phyloP scores from a whole-genome alignment of 495 filamentous ascomycete genomes.

The Penicillium paradoxum region DNA sequence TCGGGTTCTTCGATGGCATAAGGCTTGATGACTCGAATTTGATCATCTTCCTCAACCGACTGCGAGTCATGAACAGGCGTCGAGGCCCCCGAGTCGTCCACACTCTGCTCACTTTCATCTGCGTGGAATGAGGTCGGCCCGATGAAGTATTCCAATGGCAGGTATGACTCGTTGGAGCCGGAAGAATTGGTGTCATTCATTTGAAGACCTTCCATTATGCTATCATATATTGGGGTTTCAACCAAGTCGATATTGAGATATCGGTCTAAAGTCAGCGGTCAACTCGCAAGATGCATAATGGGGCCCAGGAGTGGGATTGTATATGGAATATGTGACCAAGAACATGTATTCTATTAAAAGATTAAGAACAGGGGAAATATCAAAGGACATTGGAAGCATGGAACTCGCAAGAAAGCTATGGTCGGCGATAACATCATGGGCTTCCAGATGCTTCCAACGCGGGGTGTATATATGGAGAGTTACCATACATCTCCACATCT shows the following conservation, averaged over 20 bases:
- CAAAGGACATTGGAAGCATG: neutral
- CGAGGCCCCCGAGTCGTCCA: constrained; percentile 14
- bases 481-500: neutral
- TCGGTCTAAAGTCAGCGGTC: neutral
- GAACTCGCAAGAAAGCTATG: neutral
- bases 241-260: neutral
- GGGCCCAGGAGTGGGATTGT: neutral
- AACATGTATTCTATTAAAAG: neutral
- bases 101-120: constrained; percentile 14
- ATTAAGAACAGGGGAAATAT: neutral
- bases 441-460: constrained; percentile 29
- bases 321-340: neutral
- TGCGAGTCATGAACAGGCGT: constrained; percentile 9
- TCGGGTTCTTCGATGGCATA: constrained; percentile 45
- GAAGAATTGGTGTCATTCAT: neutral
- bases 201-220: neutral
- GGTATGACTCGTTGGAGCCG: neutral
- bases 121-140: neutral
- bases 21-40: constrained; percentile 26
- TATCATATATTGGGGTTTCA: neutral
- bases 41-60: constrained; percentile 2
- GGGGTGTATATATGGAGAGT: constrained; percentile 3
- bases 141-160: neutral
- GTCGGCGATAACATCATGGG: constrained; percentile 4
- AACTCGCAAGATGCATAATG: neutral